phyloP scores from a whole-genome alignment of 306 rosid species.

The Parietaria judaica region DNA sequence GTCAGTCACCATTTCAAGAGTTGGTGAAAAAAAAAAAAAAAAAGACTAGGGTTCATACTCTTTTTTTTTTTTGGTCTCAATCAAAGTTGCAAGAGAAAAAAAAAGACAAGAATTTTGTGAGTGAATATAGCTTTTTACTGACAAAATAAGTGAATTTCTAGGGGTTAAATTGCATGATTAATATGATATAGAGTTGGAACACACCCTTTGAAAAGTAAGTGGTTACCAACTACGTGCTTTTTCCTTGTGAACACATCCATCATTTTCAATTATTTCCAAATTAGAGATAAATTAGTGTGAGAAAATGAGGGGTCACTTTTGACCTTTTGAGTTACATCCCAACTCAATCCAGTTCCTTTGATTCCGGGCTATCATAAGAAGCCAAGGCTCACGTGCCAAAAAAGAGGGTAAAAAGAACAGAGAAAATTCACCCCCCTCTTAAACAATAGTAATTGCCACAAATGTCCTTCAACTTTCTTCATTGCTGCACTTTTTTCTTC shows the following conservation, averaged over 20 bases:
- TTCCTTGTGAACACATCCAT: constrained; percentile 8
- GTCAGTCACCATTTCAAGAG: no score
- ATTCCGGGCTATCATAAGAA: constrained; percentile 29
- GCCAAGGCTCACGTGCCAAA: constrained; percentile 44
- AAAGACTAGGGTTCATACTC: no score
- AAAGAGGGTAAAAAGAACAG: background rate
- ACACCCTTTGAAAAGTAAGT: no score
- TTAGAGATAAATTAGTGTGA: background rate
- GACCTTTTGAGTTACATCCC: constrained; percentile 9
- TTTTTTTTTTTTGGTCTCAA: background rate
- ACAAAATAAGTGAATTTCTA: no score
- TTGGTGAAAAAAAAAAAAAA: no score
- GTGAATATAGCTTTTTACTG: no score
- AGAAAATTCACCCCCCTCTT: background rate
- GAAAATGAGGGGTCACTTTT: background rate
- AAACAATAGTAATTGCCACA: background rate
- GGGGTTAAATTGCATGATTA: no score
- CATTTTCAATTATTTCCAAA: constrained; percentile 9
- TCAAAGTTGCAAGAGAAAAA: background rate
- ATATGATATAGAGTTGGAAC: no score
- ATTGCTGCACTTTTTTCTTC: constrained; percentile 11
- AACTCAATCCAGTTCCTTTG: constrained; percentile 8
- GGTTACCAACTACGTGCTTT: background rate
- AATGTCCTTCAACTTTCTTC: no score
- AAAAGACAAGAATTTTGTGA: background rate